phyloP scores from a whole-genome alignment of 371 early-diverging fungal species.

The Mortierella sp. region DNA sequence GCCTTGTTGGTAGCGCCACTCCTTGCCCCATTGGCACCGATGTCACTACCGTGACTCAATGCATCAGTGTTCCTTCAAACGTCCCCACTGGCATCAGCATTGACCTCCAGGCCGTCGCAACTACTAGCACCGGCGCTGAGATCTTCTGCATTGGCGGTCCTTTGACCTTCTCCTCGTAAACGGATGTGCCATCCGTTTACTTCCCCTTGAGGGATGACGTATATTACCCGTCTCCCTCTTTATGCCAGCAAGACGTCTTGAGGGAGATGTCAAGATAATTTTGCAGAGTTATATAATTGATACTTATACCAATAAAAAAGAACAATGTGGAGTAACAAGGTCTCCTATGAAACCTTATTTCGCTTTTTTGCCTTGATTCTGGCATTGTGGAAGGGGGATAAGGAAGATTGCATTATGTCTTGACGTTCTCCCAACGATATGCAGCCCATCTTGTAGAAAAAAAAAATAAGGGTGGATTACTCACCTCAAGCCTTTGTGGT shows the following conservation, averaged over 20 bases:
- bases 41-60: constrained; percentile 40
- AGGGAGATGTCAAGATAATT: not conserved
- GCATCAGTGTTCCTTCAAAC: constrained; percentile 47
- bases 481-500: too few species aligned
- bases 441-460: too few species aligned
- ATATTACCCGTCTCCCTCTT: not conserved
- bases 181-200: too few species aligned
- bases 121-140: constrained; percentile 5
- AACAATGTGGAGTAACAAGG: not conserved
- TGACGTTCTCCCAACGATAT: too few species aligned
- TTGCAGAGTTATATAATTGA: not conserved
- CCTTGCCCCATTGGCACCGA: constrained; percentile 47
- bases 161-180: constrained; percentile 46
- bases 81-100: constrained; percentile 41
- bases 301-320: not conserved
- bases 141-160: constrained; percentile 54
- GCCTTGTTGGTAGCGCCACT: constrained; percentile 35
- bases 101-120: constrained; percentile 43
- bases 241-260: not conserved
- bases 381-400: too few species aligned
- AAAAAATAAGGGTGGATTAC: too few species aligned
- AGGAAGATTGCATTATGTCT: too few species aligned
- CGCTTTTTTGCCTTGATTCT: too few species aligned
- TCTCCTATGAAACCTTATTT: too few species aligned
- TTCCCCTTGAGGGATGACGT: not conserved